Conservation (phyloP, 257 asterid species). For the Nicotiana paniculata region DNA sequence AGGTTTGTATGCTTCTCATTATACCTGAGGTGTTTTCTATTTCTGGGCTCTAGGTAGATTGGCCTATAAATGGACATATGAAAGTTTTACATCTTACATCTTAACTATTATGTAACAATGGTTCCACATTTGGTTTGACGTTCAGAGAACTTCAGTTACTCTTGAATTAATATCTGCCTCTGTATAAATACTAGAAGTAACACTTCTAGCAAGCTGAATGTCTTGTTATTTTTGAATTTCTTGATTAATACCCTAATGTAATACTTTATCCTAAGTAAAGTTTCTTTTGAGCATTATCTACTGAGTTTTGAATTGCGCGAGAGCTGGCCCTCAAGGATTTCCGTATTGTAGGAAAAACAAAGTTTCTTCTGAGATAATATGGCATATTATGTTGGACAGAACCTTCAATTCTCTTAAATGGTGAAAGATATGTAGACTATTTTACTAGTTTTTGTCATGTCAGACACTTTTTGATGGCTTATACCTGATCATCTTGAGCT, state of each 20-base stretch:
- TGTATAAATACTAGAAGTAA: neutral
- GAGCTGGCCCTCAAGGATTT: neutral
- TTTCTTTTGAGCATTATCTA: neutral
- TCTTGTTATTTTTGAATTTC: neutral
- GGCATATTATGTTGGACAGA: neutral
- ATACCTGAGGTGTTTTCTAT: neutral
- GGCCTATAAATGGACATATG: neutral
- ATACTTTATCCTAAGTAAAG: neutral
- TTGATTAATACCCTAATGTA: neutral
- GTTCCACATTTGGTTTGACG: neutral
- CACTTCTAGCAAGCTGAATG: neutral
- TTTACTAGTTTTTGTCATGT: neutral
- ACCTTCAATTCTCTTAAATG: neutral
- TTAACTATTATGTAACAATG: neutral
- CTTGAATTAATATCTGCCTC: neutral
- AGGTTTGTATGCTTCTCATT: neutral
- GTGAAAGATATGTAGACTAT: neutral
- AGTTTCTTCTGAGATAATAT: neutral
- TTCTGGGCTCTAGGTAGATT: conserved; percentile 2
- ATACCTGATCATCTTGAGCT: neutral
- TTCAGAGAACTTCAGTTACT: neutral
- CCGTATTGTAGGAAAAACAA: neutral
- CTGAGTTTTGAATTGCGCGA: neutral
- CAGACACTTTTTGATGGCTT: neutral
- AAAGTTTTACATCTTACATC: neutral